Conservation (phyloP, 1,284 basidiomycete species). For the Melampsora occidentalis region DNA sequence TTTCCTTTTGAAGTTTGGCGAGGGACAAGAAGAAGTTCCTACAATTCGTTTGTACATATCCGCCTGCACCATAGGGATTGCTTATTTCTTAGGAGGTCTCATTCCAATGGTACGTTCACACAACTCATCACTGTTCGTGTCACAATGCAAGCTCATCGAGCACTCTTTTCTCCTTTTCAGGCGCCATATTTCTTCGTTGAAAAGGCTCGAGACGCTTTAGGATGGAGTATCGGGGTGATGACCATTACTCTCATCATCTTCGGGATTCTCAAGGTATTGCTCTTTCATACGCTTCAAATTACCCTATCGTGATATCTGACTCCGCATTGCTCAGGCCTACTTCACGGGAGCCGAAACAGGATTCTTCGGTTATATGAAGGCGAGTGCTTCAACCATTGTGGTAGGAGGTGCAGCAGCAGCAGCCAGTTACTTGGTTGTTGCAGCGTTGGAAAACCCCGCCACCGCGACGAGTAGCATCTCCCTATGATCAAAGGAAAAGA, state of each 20-base stretch:
- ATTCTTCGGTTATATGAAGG: conserved; percentile 23
- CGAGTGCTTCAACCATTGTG: conserved; percentile 27
- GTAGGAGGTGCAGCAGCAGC: conserved; percentile 38
- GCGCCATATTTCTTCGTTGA: conserved; percentile 84
- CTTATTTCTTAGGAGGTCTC: conserved; percentile 78
- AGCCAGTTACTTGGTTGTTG: conserved; percentile 39
- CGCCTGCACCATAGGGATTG: conserved; percentile 86
- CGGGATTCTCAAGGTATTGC: conserved; percentile 36
- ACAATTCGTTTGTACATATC: conserved; percentile 69
- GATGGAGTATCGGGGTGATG: conserved; percentile 37
- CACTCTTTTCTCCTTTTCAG: conserved; percentile 53
- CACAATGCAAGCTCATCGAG: background rate
- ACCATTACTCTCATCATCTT: conserved; percentile 30
- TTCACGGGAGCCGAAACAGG: conserved; percentile 38
- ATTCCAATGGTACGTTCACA: conserved; percentile 56
- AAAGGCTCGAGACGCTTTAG: conserved; percentile 55
- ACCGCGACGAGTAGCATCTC: background rate
- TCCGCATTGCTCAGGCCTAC: conserved; percentile 13
- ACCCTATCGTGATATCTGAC: background rate
- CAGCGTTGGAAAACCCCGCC: conserved; percentile 14
- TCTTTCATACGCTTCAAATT: background rate
- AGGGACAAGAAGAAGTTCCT: conserved; percentile 82
- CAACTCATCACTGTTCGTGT: background rate
- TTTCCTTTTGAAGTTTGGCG: conserved; percentile 88
- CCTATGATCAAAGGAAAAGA: too few relatives aligned